Percentiles rank a stretch among this genome's conserved stretches.
These are phyloP conservation scores for Zygoascus flipseniorum DNA, from an alignment of 805 yeast genomes.

Conservation along the genomic window DNA sequence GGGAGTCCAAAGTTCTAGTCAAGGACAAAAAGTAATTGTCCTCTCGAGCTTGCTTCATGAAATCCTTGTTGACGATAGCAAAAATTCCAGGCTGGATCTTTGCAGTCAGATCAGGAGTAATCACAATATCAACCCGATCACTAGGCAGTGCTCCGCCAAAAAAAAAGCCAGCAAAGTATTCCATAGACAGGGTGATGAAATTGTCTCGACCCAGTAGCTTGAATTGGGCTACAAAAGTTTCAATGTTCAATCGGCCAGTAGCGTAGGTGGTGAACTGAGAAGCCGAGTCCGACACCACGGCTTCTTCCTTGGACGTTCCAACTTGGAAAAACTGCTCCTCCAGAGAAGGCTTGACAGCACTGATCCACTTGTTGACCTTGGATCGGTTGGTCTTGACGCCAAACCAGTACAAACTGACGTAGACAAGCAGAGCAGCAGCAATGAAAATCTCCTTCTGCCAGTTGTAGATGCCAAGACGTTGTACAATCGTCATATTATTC, in stretches of 20 bases:
- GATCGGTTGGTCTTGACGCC: slow-evolving; percentile 56
- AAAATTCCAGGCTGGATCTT: slow-evolving; percentile 62
- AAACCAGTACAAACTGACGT: slow-evolving; percentile 41
- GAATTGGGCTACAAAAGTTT: slow-evolving; percentile 51
- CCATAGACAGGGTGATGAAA: slow-evolving; percentile 56
- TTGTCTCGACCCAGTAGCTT: slow-evolving; percentile 75
- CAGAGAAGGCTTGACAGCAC: slow-evolving; percentile 43
- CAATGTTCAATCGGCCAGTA: slow-evolving; percentile 77
- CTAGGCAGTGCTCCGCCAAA: slow-evolving; percentile 34
- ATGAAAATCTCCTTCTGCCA: slow-evolving; percentile 71
- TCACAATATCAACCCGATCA: slow-evolving; percentile 52
- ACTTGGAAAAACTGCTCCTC: slow-evolving; percentile 68
- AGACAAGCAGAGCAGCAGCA: slow-evolving; percentile 40
- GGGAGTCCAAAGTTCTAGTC: slow-evolving; percentile 70
- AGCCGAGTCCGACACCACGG: slow-evolving; percentile 49
- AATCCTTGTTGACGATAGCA: slow-evolving; percentile 76
- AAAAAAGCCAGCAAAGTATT: slow-evolving; percentile 49
- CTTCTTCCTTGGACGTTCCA: slow-evolving; percentile 34
- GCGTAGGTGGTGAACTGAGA: slow-evolving; percentile 66
- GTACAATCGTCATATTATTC: slow-evolving; percentile 44
- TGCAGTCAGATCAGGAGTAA: slow-evolving; percentile 49
- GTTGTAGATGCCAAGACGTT: slow-evolving; percentile 54
- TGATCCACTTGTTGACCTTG: slow-evolving; percentile 46
- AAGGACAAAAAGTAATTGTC: slow-evolving; percentile 75
- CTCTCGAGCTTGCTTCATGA: slow-evolving; percentile 69